Evolutionary conservation across 148 eudicot species (phyloP).

Genomic region (Chenopodium berlandieri): DNA sequence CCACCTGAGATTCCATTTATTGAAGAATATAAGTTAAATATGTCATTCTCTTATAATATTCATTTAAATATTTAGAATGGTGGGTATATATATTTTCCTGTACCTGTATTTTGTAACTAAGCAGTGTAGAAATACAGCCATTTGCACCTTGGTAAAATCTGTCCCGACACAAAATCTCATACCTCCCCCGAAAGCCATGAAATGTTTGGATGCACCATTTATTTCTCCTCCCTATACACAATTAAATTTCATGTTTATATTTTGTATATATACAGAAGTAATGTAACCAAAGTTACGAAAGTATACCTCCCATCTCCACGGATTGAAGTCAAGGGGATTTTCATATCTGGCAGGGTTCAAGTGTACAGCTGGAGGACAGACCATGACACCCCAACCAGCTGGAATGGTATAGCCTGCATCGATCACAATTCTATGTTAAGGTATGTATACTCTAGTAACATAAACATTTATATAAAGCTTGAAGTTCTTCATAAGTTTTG

Average conservation of each 20-base stretch:
- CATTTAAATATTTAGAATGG: neutral
- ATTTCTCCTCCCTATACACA: slow-evolving; percentile 48
- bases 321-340: slow-evolving; percentile 80
- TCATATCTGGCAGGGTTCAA: slow-evolving; percentile 65
- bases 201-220: slow-evolving; percentile 60
- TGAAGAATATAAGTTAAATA: neutral
- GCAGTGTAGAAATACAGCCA: slow-evolving; percentile 73
- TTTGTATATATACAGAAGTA: too few relatives aligned
- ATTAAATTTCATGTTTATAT: neutral
- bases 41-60: slow-evolving; percentile 7
- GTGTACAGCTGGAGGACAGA: slow-evolving; percentile 95
- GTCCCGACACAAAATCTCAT: slow-evolving; percentile 86
- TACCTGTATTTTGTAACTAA: slow-evolving; percentile 84
- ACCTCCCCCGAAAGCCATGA: slow-evolving; percentile 94
- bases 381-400: slow-evolving; percentile 91
- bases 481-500: neutral
- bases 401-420: slow-evolving; percentile 82
- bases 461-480: neutral
- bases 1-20: slow-evolving; percentile 48
- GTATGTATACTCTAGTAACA: slow-evolving; percentile 17
- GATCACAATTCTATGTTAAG: slow-evolving; percentile 19
- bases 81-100: neutral
- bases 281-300: neutral
- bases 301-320: slow-evolving; percentile 85
- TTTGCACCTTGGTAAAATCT: slow-evolving; percentile 74